Evolutionary conservation across 140 eudicot genomes (phyloP).

Genomic region (Ambrosia hybrid): DNA sequence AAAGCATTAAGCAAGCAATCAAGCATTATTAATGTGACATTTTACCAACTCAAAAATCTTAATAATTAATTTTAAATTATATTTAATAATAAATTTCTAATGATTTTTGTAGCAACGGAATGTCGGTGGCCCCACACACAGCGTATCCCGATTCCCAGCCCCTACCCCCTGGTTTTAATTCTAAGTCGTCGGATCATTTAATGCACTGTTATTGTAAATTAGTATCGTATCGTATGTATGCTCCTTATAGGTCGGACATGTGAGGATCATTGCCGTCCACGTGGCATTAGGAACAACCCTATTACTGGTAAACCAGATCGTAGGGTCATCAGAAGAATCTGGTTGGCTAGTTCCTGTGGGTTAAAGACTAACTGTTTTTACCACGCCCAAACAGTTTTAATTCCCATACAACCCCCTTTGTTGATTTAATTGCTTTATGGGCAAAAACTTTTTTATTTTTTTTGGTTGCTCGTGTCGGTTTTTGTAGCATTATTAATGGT

Average conservation of each 20-base stretch:
- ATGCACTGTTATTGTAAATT: conserved; percentile 6
- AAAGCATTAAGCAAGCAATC: not conserved
- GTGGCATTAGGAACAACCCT: conserved; percentile 35
- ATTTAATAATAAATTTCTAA: not conserved
- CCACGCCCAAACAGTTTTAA: conserved; percentile 13
- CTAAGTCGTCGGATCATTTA: conserved; percentile 24
- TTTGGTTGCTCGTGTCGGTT: not conserved
- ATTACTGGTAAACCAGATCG: conserved; percentile 22
- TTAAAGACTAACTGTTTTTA: conserved; percentile 16
- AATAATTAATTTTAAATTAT: not conserved
- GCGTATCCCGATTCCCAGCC: not conserved
- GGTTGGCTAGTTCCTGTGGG: conserved; percentile 23
- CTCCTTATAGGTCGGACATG: conserved; percentile 19
- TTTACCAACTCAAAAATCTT: conserved; percentile 8
- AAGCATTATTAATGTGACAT: conserved; percentile 8
- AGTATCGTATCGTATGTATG: conserved; percentile 10
- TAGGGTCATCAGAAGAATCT: conserved; percentile 38
- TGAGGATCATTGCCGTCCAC: conserved; percentile 29
- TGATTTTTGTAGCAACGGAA: not conserved
- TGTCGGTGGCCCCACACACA: conserved; percentile 19
- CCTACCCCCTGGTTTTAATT: conserved; percentile 4
- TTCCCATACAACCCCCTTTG: conserved; percentile 6
- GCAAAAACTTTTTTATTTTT: not conserved
- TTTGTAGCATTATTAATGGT: not conserved
- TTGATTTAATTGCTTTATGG: not conserved